A percentile compares a stretch with the other conserved stretches of the same genome.
Evolutionary conservation across 2,329 filamentous ascomycete genomes (phyloP).

Genomic region (Kalmusia sp.): DNA sequence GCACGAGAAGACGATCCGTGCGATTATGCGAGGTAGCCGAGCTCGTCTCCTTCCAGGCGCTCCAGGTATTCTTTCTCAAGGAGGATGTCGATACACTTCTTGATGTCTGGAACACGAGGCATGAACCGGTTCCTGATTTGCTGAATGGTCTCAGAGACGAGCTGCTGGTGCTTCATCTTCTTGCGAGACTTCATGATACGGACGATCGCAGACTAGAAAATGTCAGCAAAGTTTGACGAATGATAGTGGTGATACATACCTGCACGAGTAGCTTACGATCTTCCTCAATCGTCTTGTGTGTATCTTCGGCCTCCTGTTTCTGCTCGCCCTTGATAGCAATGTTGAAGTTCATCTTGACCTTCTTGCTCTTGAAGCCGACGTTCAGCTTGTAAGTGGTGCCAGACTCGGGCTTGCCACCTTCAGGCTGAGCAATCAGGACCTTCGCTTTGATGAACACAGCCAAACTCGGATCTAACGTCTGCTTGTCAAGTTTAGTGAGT

Average conservation of each 20-base stretch:
- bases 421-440: conserved; percentile 76
- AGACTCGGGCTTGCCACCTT: conserved; percentile 76
- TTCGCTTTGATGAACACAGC: conserved; percentile 91
- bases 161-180: conserved; percentile 95
- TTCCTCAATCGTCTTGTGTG: conserved; percentile 99
- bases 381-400: conserved; percentile 86
- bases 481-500: conserved; percentile 78
- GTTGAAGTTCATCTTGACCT: conserved; percentile 96
- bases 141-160: conserved; percentile 93
- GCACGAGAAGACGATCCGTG: not conserved
- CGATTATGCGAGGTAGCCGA: conserved; percentile 85
- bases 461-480: conserved; percentile 86
- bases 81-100: conserved; percentile 98
- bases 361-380: conserved; percentile 97
- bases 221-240: conserved; percentile 34
- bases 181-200: conserved; percentile 99
- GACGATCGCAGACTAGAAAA: conserved; percentile 86
- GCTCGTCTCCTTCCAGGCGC: conserved; percentile 89
- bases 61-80: conserved; percentile 99
- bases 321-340: conserved; percentile 93
- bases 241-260: conserved; percentile 63
- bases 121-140: conserved; percentile 94
- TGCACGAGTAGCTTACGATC: conserved; percentile 96
- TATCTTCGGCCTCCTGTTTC: conserved; percentile 95
- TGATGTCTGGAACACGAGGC: conserved; percentile 93